Evolutionary conservation across 2,329 filamentous ascomycete genomes (phyloP).

Genomic region (Claviceps sp.): DNA sequence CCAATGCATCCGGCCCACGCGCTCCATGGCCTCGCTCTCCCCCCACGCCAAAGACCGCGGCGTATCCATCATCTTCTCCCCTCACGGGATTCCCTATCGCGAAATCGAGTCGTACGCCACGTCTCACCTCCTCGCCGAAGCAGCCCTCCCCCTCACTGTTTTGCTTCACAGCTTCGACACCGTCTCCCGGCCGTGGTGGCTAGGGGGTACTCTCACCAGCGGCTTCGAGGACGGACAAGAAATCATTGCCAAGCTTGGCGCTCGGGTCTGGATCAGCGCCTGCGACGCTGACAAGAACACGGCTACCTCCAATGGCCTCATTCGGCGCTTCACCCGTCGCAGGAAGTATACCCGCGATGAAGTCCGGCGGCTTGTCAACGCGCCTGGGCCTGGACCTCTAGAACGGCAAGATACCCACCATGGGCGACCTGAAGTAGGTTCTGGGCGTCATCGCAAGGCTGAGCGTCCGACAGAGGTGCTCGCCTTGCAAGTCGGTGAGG

Average conservation of each 20-base stretch:
- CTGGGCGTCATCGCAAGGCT: constrained; percentile 7
- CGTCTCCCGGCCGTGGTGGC: constrained; percentile 45
- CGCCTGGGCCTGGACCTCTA: neutral
- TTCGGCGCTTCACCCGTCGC: constrained; percentile 36
- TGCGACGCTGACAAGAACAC: constrained; percentile 37
- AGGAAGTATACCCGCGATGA: constrained; percentile 30
- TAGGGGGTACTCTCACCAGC: constrained; percentile 44
- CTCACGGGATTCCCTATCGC: constrained; percentile 45
- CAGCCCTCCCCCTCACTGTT: constrained; percentile 47
- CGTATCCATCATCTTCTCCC: constrained; percentile 50
- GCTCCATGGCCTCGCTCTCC: constrained; percentile 22
- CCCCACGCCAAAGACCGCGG: constrained; percentile 27
- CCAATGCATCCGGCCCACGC: constrained; percentile 21
- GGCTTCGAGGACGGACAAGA: constrained; percentile 44
- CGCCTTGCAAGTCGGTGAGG: constrained; percentile 28
- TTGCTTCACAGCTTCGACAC: constrained; percentile 52
- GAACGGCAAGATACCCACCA: neutral
- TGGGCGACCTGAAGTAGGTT: neutral
- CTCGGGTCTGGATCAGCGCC: constrained; percentile 25
- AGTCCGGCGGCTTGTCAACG: constrained; percentile 23
- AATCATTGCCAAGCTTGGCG: constrained; percentile 13
- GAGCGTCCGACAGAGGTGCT: constrained; percentile 25
- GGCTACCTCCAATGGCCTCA: constrained; percentile 26
- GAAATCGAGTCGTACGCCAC: constrained; percentile 41
- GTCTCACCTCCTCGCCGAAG: constrained; percentile 40